Evolutionary conservation across 2,329 filamentous ascomycete genomes (phyloP), one percentile per base, ranked within the genome.

Genomic region (Ceratocystis cubensis): DNA sequence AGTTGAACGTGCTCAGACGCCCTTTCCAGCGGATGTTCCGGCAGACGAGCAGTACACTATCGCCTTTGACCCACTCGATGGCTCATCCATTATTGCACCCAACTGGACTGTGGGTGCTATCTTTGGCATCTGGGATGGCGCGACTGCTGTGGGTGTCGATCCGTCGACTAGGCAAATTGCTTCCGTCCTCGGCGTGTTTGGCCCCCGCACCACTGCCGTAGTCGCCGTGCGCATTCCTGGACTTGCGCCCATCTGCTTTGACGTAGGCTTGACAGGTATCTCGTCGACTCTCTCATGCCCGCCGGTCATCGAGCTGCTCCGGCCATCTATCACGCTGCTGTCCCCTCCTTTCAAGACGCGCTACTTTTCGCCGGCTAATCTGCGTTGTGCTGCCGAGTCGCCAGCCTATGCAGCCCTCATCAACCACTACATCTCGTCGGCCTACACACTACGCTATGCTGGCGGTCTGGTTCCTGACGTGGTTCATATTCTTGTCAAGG

Each of bases 1-100:
- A 0, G 71, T 82, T 0, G 83, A 85, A 73, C 73, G 73, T 67
- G 25, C 73, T 45, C 69, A 75, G 64, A 50, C 59, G 5, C 25
- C 5, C n/a, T 63, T 15, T 37, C 13, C 20, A 62, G 64, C 8
- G 5, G 28, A 10, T 25, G 20, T 2, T 5, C 25, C 8, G 25
- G 5, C 63, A 8, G 10, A 65, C 1, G 80, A 84, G 70, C 71
- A 74, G 33, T 86, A 86, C 73, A 80, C 83, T 0, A 73, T 85
- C 7, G 83, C 82, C 0, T 87, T 86, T 70, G 84, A 87, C 70
- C 84, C 84, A 0, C 78, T 87, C 0, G 84, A 87, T 70, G 84
- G 84, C 10, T 84, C 81, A 72, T 85, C 81, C 69, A 84, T 84
- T 70, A 82, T 84, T 56, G 80, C 76, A 0, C 77, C 82, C 1